Evolutionary conservation across 1,284 basidiomycete species (phyloP).

Genomic region (Cutaneotrichosporon sp.): DNA sequence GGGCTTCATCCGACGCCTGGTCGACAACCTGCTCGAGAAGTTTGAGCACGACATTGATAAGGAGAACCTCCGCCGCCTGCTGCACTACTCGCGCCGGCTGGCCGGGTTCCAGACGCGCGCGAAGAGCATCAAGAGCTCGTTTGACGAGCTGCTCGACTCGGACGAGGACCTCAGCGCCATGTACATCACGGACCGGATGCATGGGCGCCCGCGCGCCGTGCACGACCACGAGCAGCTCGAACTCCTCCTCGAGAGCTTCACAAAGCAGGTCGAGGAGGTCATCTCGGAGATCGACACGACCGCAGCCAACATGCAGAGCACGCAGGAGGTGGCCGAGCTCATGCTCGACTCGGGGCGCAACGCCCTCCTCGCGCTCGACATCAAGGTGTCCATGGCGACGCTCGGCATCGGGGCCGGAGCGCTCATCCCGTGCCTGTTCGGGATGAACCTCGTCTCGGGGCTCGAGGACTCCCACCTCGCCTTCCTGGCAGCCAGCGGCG

Average conservation of each 20-base stretch:
- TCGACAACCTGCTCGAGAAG: conserved; percentile 80
- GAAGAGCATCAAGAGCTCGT: conserved; percentile 77
- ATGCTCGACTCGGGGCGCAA: conserved; percentile 97
- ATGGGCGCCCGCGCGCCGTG: conserved; percentile 55
- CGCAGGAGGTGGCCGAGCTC: conserved; percentile 95
- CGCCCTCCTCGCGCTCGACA: conserved; percentile 80
- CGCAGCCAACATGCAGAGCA: conserved; percentile 88
- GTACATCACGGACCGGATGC: conserved; percentile 79
- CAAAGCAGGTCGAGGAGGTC: conserved; percentile 93
- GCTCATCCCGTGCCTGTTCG: conserved; percentile 85
- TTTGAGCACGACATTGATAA: conserved; percentile 89
- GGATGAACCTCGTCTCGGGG: conserved; percentile 73
- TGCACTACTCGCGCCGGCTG: conserved; percentile 83
- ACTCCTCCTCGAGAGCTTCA: conserved; percentile 84
- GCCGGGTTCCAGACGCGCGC: conserved; percentile 83
- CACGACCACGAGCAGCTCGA: conserved; percentile 92
- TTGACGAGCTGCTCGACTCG: conserved; percentile 85
- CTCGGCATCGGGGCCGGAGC: conserved; percentile 90
- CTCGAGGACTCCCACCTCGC: conserved; percentile 47
- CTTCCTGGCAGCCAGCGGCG: conserved; percentile 43
- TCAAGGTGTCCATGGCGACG: conserved; percentile 90
- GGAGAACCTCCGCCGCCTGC: conserved; percentile 79
- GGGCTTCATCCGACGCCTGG: conserved; percentile 76
- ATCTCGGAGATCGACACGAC: conserved; percentile 86
- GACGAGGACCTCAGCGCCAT: conserved; percentile 90